Evolutionary conservation across 345 rosid genomes (phyloP), one percentile per base, ranked within the genome.

Genomic region (Fremontodendron californicum): DNA sequence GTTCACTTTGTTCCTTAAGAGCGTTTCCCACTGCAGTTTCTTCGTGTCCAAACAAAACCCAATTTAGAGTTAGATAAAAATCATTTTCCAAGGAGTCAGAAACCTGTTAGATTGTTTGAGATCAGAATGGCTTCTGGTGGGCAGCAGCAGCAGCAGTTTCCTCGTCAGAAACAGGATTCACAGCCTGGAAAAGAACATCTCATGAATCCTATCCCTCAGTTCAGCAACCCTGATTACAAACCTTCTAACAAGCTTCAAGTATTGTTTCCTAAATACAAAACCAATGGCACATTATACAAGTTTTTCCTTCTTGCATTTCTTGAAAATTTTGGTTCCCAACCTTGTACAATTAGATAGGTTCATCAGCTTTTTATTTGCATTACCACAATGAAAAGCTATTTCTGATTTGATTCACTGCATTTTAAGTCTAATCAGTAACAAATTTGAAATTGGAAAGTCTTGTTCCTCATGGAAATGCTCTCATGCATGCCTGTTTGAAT

Each of bases 171-270:
- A 86, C 96, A 92, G 83, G 70, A 65, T 16, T 13, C 27, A 2
- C 96, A 94, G 78, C 97, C 93, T 35, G 93, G 94, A 40, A 84
- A 81, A 67, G 88, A 94, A 71, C 93, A 89, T 77, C 81, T 54
- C 66, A 91, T 94, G 96, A 80, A 85, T 1, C 96, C 96, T 13
- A 58, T 71, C 77, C 96, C 97, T 40, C 89, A 89, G 71, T 88
- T 77, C 85, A 35, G 80, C 0, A 78, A 42, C 55, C 49, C 85
- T 1, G 83, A 92, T 46, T 88, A 85, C 88, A 89, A 83, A 76
- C 91, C 98, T 40, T 90, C 94, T 19, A 75, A 86, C 77, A 90
- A 85, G 84, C 97, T 91, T 49, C 87, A 73, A 58, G 94, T 87
- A 82, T 4, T 12, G 4, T 12, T n/a, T 27, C 18, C 6, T 1